A percentile compares a stretch with the other conserved stretches of the same genome.
These are phyloP conservation scores for Chlamydomonas reinhardtii DNA, from an alignment of 163 green algal genomes.

Conservation along the genomic window DNA sequence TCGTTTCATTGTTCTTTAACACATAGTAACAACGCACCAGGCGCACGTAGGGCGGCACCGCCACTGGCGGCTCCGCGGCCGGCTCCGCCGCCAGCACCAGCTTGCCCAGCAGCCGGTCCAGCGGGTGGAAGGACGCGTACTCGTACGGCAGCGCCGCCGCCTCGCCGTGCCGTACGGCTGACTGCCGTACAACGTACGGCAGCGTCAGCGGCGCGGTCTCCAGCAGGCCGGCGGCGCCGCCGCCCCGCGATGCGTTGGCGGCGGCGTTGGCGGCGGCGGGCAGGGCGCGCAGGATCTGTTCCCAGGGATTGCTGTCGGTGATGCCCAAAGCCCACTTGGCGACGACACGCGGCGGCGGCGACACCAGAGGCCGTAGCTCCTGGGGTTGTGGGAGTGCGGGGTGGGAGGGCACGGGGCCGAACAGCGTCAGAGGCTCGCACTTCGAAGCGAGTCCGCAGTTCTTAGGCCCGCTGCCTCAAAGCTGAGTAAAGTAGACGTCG, in stretches of 20 bases:
- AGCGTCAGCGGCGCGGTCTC: background rate
- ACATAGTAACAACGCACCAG: constrained; percentile 10
- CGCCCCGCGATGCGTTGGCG: background rate
- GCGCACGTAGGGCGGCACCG: constrained; percentile 41
- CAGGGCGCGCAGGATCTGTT: constrained; percentile 5
- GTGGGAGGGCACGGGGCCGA: background rate
- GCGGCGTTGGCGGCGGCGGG: too few species aligned
- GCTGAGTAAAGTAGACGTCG: too few species aligned
- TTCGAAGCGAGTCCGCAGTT: too few species aligned
- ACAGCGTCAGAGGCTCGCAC: background rate
- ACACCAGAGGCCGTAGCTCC: background rate
- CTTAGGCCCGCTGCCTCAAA: too few species aligned
- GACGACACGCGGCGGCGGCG: background rate
- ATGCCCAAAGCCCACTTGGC: constrained; percentile 23
- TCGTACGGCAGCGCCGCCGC: background rate
- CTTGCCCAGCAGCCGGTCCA: constrained; percentile 29
- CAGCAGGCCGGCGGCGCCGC: too few species aligned
- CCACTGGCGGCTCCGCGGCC: constrained; percentile 3
- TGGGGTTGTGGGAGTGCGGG: background rate
- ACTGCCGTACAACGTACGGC: background rate
- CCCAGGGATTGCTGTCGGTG: constrained; percentile 26
- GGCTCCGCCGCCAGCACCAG: constrained; percentile 31
- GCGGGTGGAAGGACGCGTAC: constrained; percentile 17
- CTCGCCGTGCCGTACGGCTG: background rate
- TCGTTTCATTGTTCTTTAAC: too few species aligned